These are phyloP conservation scores for Ganoderma lingzhi DNA, from an alignment of 1,284 basidiomycete species.

Conservation along the genomic window DNA sequence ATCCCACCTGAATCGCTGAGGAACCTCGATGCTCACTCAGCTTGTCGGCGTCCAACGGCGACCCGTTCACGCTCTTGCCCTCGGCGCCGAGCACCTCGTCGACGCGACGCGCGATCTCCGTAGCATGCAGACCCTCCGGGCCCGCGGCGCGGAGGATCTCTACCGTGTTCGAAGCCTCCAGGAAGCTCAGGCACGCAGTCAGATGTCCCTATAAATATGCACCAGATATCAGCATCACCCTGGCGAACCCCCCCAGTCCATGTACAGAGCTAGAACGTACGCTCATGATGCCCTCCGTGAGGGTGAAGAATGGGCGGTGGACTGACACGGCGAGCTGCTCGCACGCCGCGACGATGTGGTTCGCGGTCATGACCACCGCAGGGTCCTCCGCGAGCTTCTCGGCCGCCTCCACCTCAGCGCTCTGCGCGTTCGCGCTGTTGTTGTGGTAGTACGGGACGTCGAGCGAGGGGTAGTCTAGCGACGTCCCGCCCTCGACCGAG, in stretches of 20 bases:
- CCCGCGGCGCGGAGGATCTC: conserved; percentile 72
- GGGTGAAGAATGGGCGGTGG: conserved; percentile 68
- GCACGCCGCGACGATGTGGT: conserved; percentile 69
- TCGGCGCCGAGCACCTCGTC: conserved; percentile 8
- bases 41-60: conserved; percentile 50
- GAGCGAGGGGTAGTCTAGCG: conserved; percentile 67
- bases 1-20: too few relatives aligned
- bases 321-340: conserved; percentile 69
- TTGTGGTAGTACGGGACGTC: conserved; percentile 56
- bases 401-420: conserved; percentile 19
- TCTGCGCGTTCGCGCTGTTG: conserved; percentile 41
- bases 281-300: conserved; percentile 71
- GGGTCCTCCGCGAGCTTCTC: conserved; percentile 43
- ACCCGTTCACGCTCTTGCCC: not conserved
- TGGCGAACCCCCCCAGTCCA: too few relatives aligned
- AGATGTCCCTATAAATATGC: conserved; percentile 61
- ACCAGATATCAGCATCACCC: not conserved
- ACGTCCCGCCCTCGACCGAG: conserved; percentile 57
- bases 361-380: conserved; percentile 62
- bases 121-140: conserved; percentile 61
- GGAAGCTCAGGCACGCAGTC: conserved; percentile 68
- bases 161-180: conserved; percentile 70
- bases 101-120: conserved; percentile 52
- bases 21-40: conserved; percentile 46
- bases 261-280: conserved; percentile 47